Evolutionary conservation across 1,139 yeast species (phyloP), one percentile per base, ranked within the genome.

Genomic region (Starmera stellimalicola): DNA sequence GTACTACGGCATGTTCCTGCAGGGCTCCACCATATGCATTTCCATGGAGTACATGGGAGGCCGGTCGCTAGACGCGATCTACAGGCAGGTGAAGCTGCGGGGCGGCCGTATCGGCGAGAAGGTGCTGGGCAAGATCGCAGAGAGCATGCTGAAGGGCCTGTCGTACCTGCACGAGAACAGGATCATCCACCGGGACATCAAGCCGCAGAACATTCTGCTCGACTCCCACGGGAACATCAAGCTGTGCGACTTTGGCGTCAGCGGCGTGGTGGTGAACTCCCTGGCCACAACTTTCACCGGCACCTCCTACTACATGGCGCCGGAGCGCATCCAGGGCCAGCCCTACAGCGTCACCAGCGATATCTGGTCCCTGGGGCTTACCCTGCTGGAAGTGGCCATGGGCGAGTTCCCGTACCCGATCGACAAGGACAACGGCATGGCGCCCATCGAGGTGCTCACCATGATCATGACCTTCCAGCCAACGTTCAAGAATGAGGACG

Each of bases 41-140:
- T 88, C 95, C 29, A 91, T 91, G 97, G 98, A 91, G 55, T 91
- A 73, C 55, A 91, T 94, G 85, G 95, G 88, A 19, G 97, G 96
- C 1, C 73, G 76, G 30, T 83, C 95, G 3, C 60, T 91, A 37
- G 96, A 91, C 51, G 87, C 95, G 2, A 77, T 88, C n/a, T 87
- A 88, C 60, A 80, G 81, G 44, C 66, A 65, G 33, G 71, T 77
- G 34, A 62, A 68, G 38, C 48, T 57, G 7, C 65, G 84, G 36
- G 84, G 87, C 15, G 94, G 94, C 33, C 62, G 97, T 37, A 81
- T 91, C 27, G 88, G 95, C 40, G 98, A 91, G 52, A 83, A 82
- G 50, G 95, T 91, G 0, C 59, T 91, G 42, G 96, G 96, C 0
- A 82, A 83, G 51, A 73, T 91, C 19, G 94, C 96, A 2, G 87